phyloP scores from a whole-genome alignment of 768 basidiomycete genomes.

The Sarcodon sp. region DNA sequence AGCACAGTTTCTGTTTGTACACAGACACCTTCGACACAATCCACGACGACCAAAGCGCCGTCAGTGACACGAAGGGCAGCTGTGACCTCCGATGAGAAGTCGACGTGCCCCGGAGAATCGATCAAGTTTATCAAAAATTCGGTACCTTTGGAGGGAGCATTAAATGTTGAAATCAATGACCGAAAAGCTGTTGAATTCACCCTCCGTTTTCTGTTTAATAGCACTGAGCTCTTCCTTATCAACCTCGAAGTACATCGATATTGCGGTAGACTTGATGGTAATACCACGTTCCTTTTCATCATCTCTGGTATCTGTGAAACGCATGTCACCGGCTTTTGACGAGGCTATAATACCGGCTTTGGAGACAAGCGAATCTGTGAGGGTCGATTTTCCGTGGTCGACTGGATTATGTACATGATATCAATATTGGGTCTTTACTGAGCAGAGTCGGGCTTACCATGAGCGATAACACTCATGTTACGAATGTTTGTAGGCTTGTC shows the following conservation, averaged over 20 bases:
- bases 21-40: conserved; percentile 99
- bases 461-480: conserved; percentile 91
- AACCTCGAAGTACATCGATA: conserved; percentile 99
- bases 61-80: conserved; percentile 99
- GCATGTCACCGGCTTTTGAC: conserved; percentile 90
- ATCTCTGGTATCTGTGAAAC: conserved; percentile 93
- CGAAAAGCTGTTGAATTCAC: conserved; percentile 22
- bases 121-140: conserved; percentile 99
- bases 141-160: conserved; percentile 34
- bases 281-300: conserved; percentile 99
- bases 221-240: conserved; percentile 74
- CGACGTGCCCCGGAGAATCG: conserved; percentile 99
- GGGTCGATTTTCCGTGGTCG: conserved; percentile 99
- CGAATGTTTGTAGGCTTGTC: conserved; percentile 86
- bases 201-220: conserved; percentile 91
- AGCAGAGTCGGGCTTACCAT: conserved; percentile 39
- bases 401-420: conserved; percentile 31
- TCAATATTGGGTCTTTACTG: conserved; percentile 4
- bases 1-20: conserved; percentile 99
- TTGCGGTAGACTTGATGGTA: conserved; percentile 98
- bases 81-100: conserved; percentile 99
- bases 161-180: background rate
- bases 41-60: conserved; percentile 98
- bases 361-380: conserved; percentile 97
- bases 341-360: conserved; percentile 98